Conservation (phyloP, 768 basidiomycete species). For the Antrodiella citrinella region DNA sequence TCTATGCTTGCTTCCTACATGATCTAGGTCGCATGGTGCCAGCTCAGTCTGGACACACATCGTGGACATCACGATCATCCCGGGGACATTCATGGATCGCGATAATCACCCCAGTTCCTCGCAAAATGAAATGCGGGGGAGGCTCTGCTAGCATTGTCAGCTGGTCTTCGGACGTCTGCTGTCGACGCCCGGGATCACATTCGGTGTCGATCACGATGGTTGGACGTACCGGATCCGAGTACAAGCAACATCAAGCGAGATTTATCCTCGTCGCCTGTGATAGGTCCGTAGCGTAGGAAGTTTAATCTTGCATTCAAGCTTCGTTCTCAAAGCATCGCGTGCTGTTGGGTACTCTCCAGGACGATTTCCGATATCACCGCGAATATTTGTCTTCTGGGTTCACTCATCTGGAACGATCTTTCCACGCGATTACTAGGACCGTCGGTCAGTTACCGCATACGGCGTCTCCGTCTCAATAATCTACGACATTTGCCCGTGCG, state of each 20-base stretch:
- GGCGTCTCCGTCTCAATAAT: neutral
- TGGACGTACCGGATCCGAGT: neutral
- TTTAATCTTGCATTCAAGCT: neutral
- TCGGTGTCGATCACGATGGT: neutral
- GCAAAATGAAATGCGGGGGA: neutral
- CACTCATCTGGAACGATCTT: neutral
- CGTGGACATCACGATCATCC: neutral
- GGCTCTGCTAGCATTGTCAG: neutral
- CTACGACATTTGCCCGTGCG: neutral
- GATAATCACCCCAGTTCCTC: neutral
- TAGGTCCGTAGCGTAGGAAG: neutral
- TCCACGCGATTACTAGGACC: neutral
- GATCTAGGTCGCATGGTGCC: neutral
- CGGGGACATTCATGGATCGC: neutral
- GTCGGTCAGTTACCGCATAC: neutral
- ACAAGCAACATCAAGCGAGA: neutral
- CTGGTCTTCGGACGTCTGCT: neutral
- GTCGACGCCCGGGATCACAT: neutral
- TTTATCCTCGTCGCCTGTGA: neutral
- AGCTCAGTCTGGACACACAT: neutral
- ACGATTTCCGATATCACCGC: neutral
- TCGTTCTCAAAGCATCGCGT: neutral
- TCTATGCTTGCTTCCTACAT: neutral
- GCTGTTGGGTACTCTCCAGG: neutral
- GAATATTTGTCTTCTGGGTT: neutral